Conservation (phyloP, 2,329 filamentous ascomycete genomes). For the Acrocalymma vagum region DNA sequence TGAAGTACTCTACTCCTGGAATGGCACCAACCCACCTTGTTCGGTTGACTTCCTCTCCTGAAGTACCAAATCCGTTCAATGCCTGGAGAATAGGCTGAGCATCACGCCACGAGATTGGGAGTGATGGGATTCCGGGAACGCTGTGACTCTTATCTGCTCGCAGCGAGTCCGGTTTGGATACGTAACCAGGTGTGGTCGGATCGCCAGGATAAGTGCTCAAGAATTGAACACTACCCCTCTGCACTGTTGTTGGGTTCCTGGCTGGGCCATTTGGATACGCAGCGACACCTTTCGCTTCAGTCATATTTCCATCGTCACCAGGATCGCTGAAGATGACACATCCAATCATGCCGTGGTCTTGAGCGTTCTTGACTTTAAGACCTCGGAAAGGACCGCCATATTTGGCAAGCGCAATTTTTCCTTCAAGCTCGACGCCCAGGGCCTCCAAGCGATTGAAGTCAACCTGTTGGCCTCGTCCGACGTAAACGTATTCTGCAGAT, state of each 20-base stretch:
- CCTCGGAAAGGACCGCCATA: conserved; percentile 57
- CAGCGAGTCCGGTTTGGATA: conserved; percentile 81
- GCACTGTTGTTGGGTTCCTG: conserved; percentile 55
- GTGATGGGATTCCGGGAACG: conserved; percentile 81
- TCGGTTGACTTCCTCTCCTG: conserved; percentile 51
- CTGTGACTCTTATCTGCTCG: conserved; percentile 70
- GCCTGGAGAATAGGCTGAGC: conserved; percentile 82
- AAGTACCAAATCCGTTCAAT: conserved; percentile 81
- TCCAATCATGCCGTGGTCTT: conserved; percentile 55
- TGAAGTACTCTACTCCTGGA: conserved; percentile 43
- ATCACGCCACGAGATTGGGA: conserved; percentile 85
- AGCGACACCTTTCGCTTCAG: conserved; percentile 55
- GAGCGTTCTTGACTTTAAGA: conserved; percentile 58
- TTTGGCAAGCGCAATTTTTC: conserved; percentile 58
- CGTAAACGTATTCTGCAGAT: conserved; percentile 58
- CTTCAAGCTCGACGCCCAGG: conserved; percentile 54
- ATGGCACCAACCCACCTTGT: conserved; percentile 48
- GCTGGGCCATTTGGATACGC: conserved; percentile 54
- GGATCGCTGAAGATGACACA: conserved; percentile 57
- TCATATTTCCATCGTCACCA: conserved; percentile 57
- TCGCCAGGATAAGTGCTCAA: conserved; percentile 63
- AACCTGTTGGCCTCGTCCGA: conserved; percentile 52
- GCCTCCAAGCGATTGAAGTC: conserved; percentile 55
- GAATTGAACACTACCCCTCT: conserved; percentile 64
- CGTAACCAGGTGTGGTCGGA: conserved; percentile 67